These are phyloP conservation scores for Curvularia sp. DNA, from an alignment of 2,329 filamentous ascomycete genomes.

Conservation along the genomic window DNA sequence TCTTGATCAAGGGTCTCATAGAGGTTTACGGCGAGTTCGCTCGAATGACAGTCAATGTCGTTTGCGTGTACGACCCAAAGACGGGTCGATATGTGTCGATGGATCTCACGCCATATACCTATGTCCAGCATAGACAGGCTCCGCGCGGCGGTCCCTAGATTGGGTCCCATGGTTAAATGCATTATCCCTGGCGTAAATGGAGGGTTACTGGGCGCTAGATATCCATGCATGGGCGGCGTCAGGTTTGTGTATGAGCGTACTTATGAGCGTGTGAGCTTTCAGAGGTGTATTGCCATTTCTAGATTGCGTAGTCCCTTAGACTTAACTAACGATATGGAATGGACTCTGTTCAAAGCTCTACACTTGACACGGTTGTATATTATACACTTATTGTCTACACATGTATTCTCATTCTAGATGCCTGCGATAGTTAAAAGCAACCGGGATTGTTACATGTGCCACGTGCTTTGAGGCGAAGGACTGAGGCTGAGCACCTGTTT, in stretches of 20 bases:
- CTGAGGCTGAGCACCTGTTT: neutral
- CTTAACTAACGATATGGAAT: neutral
- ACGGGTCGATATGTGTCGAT: conserved; percentile 48
- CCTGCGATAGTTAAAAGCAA: neutral
- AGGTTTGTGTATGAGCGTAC: conserved; percentile 1
- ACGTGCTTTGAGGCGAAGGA: neutral
- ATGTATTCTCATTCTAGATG: neutral
- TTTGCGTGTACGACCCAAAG: conserved; percentile 55
- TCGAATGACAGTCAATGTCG: conserved; percentile 54
- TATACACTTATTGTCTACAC: neutral
- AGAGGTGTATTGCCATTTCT: neutral
- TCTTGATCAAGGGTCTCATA: conserved; percentile 55
- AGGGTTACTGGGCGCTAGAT: conserved; percentile 9
- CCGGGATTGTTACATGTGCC: neutral
- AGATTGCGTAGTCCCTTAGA: neutral
- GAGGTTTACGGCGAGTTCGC: conserved; percentile 55
- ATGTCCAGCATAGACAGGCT: conserved; percentile 44
- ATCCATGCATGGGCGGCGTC: conserved; percentile 11
- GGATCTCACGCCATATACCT: conserved; percentile 31
- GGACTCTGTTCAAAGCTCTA: neutral
- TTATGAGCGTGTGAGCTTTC: conserved; percentile 2
- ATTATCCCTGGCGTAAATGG: conserved; percentile 18
- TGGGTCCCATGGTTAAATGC: neutral
- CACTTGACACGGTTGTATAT: neutral
- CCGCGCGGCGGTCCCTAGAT: conserved; percentile 45